Percentiles rank a stretch among this genome's conserved stretches.
Evolutionary conservation across 768 basidiomycete species (phyloP).

Genomic region (Cyclocybe aegerita): DNA sequence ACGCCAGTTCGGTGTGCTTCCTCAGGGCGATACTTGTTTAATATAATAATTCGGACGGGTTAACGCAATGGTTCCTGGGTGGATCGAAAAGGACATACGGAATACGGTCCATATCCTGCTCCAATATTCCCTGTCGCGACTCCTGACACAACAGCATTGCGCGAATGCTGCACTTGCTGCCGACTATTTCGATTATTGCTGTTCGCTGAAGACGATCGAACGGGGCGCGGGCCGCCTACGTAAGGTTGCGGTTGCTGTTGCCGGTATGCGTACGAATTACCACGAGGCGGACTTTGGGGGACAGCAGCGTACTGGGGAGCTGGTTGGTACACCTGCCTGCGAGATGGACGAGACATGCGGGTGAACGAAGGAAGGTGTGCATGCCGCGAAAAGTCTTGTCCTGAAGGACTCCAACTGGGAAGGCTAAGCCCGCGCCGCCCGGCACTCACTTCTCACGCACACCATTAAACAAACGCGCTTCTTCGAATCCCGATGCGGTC

Average conservation of each 20-base stretch:
- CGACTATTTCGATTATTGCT: slow-evolving; percentile 18
- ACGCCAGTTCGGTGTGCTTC: slow-evolving; percentile 41
- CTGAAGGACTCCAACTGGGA: slow-evolving; percentile 16
- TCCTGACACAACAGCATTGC: slow-evolving; percentile 65
- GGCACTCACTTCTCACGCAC: slow-evolving; percentile 26
- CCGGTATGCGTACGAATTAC: slow-evolving; percentile 13
- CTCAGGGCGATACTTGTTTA: slow-evolving; percentile 55
- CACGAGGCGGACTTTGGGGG: slow-evolving; percentile 46
- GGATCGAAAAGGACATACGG: slow-evolving; percentile 44
- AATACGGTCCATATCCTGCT: slow-evolving; percentile 82
- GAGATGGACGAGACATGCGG: slow-evolving; percentile 37
- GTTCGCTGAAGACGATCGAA: slow-evolving; percentile 22
- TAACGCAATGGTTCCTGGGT: slow-evolving; percentile 5
- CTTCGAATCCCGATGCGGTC: too few species aligned
- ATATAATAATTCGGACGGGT: slow-evolving; percentile 1
- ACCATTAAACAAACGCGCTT: slow-evolving; percentile 2
- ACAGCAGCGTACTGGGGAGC: slow-evolving; percentile 65
- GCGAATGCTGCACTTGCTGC: slow-evolving; percentile 31
- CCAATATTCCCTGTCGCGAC: slow-evolving; percentile 83
- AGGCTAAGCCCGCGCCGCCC: slow-evolving; percentile 9
- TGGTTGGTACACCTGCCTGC: slow-evolving; percentile 40
- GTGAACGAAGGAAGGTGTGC: slow-evolving; percentile 11
- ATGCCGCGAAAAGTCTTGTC: slow-evolving; percentile 9
- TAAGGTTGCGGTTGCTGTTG: slow-evolving; percentile 15
- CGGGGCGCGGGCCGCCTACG: slow-evolving; percentile 20